phyloP scores from a whole-genome alignment of 331 rosid species.

The Dryas integrifolia region DNA sequence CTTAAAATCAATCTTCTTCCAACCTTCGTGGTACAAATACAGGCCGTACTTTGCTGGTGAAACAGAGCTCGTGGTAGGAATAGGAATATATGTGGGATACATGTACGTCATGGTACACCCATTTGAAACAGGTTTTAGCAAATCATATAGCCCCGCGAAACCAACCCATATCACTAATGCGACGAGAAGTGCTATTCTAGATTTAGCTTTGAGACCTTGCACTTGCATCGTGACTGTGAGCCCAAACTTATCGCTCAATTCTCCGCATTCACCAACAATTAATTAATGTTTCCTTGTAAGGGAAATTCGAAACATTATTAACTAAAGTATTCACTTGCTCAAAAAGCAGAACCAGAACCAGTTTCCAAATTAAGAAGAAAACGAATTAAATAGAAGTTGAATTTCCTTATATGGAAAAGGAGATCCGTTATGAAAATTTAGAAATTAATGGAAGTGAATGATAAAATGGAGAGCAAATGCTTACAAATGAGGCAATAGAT shows the following conservation, averaged over 20 bases:
- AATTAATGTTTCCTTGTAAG: not conserved
- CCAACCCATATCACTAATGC: conserved; percentile 44
- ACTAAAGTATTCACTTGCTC: not conserved
- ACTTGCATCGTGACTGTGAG: conserved; percentile 22
- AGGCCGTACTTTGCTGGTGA: conserved; percentile 69
- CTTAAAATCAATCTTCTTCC: conserved; percentile 81
- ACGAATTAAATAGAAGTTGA: not conserved
- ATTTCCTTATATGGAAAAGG: not conserved
- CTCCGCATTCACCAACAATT: conserved; percentile 15
- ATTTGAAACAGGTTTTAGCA: conserved; percentile 70
- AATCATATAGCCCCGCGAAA: conserved; percentile 60
- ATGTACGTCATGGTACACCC: conserved; percentile 97
- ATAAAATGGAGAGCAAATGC: not conserved
- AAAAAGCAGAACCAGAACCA: not conserved
- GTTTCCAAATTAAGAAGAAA: not conserved
- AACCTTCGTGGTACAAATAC: conserved; percentile 92
- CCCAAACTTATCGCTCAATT: conserved; percentile 11
- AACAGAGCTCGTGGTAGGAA: conserved; percentile 35
- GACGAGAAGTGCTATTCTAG: conserved; percentile 55
- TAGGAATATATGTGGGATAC: conserved; percentile 93
- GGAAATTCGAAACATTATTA: not conserved
- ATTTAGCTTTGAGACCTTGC: conserved; percentile 59
- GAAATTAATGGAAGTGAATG: not conserved
- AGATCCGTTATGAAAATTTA: conserved; percentile 12
- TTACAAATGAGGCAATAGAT: conserved; percentile 9